A percentile compares a stretch with the other conserved stretches of the same genome.
Conservation (phyloP, 345 rosid genomes). For the Trapa incisa region DNA sequence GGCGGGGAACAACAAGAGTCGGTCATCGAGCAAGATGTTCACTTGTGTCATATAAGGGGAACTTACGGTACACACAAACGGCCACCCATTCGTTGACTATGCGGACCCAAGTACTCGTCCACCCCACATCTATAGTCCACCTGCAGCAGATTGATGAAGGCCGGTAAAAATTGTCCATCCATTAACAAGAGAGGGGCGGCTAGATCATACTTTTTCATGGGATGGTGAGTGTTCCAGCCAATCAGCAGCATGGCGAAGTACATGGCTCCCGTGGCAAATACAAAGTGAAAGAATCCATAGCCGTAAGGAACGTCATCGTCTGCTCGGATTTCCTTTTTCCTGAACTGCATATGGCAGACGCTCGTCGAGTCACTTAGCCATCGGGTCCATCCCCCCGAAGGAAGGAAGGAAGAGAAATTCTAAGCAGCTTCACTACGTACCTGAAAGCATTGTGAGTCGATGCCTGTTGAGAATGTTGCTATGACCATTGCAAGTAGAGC, state of each 20-base stretch:
- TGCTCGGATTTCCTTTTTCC: constrained; percentile 31
- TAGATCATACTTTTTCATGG: constrained; percentile 51
- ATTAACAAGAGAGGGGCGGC: not conserved
- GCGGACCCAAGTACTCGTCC: constrained; percentile 98
- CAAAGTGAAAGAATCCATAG: constrained; percentile 95
- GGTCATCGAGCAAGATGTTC: too few species aligned
- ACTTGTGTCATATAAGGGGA: too few species aligned
- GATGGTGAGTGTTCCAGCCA: constrained; percentile 87
- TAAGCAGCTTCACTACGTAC: constrained; percentile 17
- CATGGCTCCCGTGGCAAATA: constrained; percentile 96
- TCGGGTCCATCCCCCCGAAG: not conserved
- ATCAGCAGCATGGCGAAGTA: constrained; percentile 87
- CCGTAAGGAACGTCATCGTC: constrained; percentile 81
- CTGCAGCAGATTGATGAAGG: constrained; percentile 22
- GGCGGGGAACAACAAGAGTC: too few species aligned
- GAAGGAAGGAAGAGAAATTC: not conserved
- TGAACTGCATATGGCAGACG: constrained; percentile 23
- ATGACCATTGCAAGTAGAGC: constrained; percentile 79
- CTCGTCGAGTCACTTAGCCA: not conserved
- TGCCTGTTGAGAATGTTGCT: constrained; percentile 93
- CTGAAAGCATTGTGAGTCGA: constrained; percentile 92
- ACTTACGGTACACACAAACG: constrained; percentile 79
- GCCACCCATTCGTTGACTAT: constrained; percentile 91
- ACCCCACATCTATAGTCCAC: constrained; percentile 98
- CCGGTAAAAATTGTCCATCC: not conserved